These are phyloP conservation scores for Aspergillus hortae DNA, from an alignment of 2,329 filamentous ascomycete genomes.

Conservation along the genomic window DNA sequence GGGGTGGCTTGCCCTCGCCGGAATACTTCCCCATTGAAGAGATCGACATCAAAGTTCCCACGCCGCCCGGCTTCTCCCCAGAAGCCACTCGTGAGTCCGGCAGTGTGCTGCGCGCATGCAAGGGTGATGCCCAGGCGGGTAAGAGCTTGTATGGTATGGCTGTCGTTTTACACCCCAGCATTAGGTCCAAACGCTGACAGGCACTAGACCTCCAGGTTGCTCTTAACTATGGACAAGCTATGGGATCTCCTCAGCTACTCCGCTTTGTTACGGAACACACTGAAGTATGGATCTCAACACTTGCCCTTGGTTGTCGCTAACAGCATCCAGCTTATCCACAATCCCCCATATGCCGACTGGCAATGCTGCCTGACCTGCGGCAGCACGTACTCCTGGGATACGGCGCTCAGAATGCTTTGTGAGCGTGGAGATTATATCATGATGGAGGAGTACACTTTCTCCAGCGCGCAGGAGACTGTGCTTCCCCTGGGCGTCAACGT, in stretches of 20 bases:
- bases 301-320: conserved; percentile 7
- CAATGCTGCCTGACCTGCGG: conserved; percentile 77
- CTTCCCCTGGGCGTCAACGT: conserved; percentile 60
- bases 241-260: conserved; percentile 79
- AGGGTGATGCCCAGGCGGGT: conserved; percentile 72
- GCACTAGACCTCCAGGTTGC: conserved; percentile 72
- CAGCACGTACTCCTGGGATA: conserved; percentile 81
- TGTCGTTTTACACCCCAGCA: not conserved
- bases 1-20: conserved; percentile 82
- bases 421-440: conserved; percentile 72
- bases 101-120: conserved; percentile 64
- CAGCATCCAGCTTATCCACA: conserved; percentile 61
- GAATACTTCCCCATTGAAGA: conserved; percentile 91
- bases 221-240: conserved; percentile 89
- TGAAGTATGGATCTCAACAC: conserved; percentile 50
- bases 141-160: conserved; percentile 50
- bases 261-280: conserved; percentile 94
- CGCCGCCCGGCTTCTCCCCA: conserved; percentile 67
- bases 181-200: not conserved
- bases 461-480: conserved; percentile 67
- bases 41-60: conserved; percentile 70
- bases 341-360: conserved; percentile 90
- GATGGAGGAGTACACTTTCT: conserved; percentile 90
- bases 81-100: conserved; percentile 61
- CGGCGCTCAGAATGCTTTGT: conserved; percentile 77